Conservation (phyloP, 495 filamentous ascomycete species). For the Mytilinidion resinicola region DNA sequence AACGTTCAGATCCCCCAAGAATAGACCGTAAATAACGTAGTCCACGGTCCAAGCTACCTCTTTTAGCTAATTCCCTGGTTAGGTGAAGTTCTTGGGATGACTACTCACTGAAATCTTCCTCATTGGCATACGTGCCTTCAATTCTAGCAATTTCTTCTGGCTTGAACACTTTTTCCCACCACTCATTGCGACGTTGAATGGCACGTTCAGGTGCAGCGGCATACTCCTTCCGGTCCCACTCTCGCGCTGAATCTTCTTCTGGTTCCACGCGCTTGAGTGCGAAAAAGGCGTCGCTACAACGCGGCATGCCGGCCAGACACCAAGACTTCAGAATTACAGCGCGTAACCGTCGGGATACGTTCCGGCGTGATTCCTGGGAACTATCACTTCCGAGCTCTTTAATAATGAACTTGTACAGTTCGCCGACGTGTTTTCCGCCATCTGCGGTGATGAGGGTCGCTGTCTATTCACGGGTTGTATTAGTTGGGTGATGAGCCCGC, state of each 20-base stretch:
- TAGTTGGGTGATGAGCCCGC: not conserved
- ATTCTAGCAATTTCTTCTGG: not conserved
- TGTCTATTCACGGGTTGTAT: not conserved
- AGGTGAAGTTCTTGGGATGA: not conserved
- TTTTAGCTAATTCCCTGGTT: not conserved
- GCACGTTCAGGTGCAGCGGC: not conserved
- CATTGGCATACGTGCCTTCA: not conserved
- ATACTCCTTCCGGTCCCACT: not conserved
- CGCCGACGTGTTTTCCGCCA: not conserved
- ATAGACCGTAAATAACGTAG: not conserved
- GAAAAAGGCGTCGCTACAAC: not conserved
- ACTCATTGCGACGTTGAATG: not conserved
- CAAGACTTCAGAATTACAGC: not conserved
- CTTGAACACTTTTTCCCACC: not conserved
- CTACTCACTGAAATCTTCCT: not conserved
- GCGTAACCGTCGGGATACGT: not conserved
- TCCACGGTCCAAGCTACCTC: not conserved
- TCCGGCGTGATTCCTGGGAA: not conserved
- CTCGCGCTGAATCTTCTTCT: not conserved
- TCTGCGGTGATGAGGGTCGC: not conserved
- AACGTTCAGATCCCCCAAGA: not conserved
- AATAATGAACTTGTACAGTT: not conserved
- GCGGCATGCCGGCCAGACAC: not conserved
- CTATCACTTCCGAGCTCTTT: not conserved
- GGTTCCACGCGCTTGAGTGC: not conserved